These are phyloP conservation scores for Backusella luteola DNA, from an alignment of 192 early-diverging fungal genomes.

Conservation along the genomic window DNA sequence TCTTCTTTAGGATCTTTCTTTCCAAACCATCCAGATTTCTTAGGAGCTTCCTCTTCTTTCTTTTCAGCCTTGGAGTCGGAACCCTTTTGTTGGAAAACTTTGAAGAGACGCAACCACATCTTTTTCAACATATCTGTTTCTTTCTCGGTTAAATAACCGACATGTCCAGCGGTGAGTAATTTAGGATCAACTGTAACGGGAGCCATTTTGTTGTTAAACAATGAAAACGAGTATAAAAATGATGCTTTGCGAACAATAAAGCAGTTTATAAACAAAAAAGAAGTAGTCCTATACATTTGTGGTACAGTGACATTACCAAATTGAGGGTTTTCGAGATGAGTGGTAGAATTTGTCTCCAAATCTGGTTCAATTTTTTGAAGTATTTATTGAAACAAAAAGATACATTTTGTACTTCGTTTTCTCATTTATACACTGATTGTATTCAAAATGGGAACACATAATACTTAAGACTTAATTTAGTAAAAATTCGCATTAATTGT, in stretches of 20 bases:
- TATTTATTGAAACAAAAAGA: constrained; percentile 7
- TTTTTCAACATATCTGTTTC: constrained; percentile 47
- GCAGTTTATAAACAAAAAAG: constrained; percentile 12
- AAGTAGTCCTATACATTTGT: constrained; percentile 15
- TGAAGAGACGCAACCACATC: constrained; percentile 45
- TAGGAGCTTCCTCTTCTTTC: not conserved
- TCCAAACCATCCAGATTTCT: constrained; percentile 13
- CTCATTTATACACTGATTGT: not conserved
- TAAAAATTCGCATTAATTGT: not conserved
- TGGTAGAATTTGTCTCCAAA: constrained; percentile 11
- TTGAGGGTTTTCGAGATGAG: constrained; percentile 14
- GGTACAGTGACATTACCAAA: not conserved
- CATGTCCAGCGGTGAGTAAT: constrained; percentile 4
- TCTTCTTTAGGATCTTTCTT: constrained; percentile 1
- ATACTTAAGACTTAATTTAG: not conserved
- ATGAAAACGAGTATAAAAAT: not conserved
- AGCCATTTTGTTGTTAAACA: constrained; percentile 6
- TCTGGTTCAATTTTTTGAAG: constrained; percentile 5
- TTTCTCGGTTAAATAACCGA: constrained; percentile 39
- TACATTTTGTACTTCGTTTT: not conserved
- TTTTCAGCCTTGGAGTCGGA: not conserved
- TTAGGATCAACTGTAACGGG: not conserved
- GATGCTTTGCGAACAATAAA: constrained; percentile 3
- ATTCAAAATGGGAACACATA: not conserved
- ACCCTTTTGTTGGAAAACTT: constrained; percentile 37